Conservation (phyloP, 306 rosid species). For the Ormosia emarginata region DNA sequence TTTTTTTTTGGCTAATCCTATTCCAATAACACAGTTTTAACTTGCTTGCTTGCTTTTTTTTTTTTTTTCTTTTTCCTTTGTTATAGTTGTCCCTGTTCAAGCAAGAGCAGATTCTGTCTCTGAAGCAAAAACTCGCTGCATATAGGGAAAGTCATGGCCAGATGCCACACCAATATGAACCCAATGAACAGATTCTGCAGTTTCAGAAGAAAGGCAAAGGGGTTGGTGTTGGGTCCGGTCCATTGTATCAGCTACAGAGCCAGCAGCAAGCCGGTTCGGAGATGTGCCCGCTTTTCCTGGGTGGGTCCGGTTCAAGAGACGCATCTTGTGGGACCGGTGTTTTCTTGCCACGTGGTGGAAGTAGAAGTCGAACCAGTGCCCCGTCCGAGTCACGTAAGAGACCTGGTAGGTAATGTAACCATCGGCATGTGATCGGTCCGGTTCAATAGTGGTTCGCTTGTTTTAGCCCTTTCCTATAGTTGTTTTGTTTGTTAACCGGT, state of each 20-base stretch:
- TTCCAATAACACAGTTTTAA: neutral
- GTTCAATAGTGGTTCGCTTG: neutral
- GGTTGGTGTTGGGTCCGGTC: neutral
- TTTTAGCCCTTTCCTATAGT: neutral
- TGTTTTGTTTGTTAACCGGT: neutral
- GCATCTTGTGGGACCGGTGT: constrained; percentile 78
- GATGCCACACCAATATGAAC: neutral
- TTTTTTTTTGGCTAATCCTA: neutral
- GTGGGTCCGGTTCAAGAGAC: constrained; percentile 25
- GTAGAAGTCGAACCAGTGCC: neutral
- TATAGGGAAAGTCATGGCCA: constrained; percentile 1
- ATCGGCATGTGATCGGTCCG: neutral
- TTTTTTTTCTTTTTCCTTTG: neutral
- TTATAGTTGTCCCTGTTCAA: constrained; percentile 15
- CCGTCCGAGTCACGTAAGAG: constrained; percentile 18
- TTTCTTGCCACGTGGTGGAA: constrained; percentile 50
- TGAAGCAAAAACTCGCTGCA: constrained; percentile 11
- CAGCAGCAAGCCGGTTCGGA: constrained; percentile 23
- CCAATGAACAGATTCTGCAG: neutral
- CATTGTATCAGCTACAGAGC: neutral
- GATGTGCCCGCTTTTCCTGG: constrained; percentile 27
- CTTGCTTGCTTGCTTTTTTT: neutral
- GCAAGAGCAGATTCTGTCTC: constrained; percentile 28
- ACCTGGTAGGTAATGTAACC: constrained; percentile 21
- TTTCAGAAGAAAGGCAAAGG: constrained; percentile 25